Evolutionary conservation across 1,139 yeast species (phyloP).

Genomic region (Saccharomycopsis crataegensis): DNA sequence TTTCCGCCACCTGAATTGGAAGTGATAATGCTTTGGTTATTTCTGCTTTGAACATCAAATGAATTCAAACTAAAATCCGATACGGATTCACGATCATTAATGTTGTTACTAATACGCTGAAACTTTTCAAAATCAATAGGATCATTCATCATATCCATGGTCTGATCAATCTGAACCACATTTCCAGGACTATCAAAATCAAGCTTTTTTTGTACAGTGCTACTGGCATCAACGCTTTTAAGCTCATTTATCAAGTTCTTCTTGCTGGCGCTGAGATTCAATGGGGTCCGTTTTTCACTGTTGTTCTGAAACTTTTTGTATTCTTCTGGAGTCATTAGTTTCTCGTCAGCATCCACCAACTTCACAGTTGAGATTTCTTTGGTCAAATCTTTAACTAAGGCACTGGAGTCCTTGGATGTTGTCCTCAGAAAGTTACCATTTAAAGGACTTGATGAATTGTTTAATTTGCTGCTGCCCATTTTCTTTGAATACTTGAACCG

Average conservation of each 20-base stretch:
- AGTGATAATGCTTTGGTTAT: slow-evolving; percentile 9
- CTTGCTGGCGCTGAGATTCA: slow-evolving; percentile 6
- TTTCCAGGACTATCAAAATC: not conserved
- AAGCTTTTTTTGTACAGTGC: not conserved
- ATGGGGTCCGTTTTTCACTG: not conserved
- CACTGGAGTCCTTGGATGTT: not conserved
- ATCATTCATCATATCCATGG: not conserved
- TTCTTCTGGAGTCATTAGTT: slow-evolving; percentile 18
- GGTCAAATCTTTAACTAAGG: not conserved
- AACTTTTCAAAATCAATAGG: slow-evolving; percentile 1
- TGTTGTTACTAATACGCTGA: not conserved
- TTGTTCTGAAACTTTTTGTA: slow-evolving; percentile 7
- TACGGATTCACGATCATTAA: not conserved
- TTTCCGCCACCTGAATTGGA: slow-evolving; percentile 2
- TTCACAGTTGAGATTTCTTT: slow-evolving; percentile 15
- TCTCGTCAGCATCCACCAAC: slow-evolving; percentile 16
- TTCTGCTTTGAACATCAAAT: slow-evolving; percentile 10
- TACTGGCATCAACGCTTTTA: not conserved
- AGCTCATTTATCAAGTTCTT: slow-evolving; percentile 12
- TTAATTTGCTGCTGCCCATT: not conserved
- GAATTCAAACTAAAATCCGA: slow-evolving; percentile 7
- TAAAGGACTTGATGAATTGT: not conserved
- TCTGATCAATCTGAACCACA: not conserved
- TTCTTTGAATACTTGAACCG: slow-evolving; percentile 11
- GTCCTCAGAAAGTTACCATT: not conserved